Evolutionary conservation across 768 basidiomycete species (phyloP).

Genomic region (Leccinum subtestaceum): DNA sequence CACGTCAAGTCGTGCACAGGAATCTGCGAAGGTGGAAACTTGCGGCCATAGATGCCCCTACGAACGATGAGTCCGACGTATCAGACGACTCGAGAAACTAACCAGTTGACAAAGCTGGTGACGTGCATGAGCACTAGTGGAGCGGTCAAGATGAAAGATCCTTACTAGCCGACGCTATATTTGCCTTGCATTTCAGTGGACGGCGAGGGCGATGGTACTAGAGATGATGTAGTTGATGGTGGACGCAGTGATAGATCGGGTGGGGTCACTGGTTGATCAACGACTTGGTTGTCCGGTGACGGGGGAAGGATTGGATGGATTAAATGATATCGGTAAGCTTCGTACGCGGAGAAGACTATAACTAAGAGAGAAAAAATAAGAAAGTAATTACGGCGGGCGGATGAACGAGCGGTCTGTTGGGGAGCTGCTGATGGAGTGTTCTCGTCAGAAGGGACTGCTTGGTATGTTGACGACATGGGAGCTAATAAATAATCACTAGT

Average conservation of each 20-base stretch:
- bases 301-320: constrained; percentile 1
- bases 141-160: constrained; percentile 15
- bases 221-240: constrained; percentile 5
- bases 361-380: constrained; percentile 37
- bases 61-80: constrained; percentile 6
- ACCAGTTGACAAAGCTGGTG: constrained; percentile 78
- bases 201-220: constrained; percentile 14
- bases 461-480: constrained; percentile 25
- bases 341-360: constrained; percentile 41
- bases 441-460: constrained; percentile 22
- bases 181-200: constrained; percentile 50
- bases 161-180: constrained; percentile 81
- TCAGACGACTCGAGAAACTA: constrained; percentile 9
- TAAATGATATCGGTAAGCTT: constrained; percentile 41
- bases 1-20: constrained; percentile 86
- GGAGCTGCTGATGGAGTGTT: constrained; percentile 13
- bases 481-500: constrained; percentile 8
- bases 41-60: constrained; percentile 95
- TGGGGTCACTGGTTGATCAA: constrained; percentile 14
- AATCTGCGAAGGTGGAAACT: constrained; percentile 83
- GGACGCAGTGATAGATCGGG: constrained; percentile 5
- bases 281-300: constrained; percentile 12
- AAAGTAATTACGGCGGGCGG: constrained; percentile 30
- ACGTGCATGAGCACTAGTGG: constrained; percentile 10
- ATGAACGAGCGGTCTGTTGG: constrained; percentile 25